A percentile compares a stretch with the other conserved stretches of the same genome.
These are phyloP conservation scores for Solanum rostratum DNA, from an alignment of 257 asterid species.

Conservation along the genomic window DNA sequence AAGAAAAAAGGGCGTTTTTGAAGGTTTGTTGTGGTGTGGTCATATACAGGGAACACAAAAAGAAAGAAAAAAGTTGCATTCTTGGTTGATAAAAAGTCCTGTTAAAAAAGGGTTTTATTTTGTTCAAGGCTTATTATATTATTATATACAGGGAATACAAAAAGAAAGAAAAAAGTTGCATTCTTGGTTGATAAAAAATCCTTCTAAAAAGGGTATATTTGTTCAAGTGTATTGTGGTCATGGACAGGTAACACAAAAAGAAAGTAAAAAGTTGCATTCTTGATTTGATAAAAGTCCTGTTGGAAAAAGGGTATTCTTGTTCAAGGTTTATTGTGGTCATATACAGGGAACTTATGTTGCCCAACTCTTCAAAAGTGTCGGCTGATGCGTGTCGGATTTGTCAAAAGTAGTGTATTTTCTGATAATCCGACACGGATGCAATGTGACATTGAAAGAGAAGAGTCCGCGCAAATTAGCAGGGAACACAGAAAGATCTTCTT, in stretches of 20 bases:
- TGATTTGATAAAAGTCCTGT: background rate
- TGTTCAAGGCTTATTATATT: background rate
- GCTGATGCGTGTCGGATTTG: too few relatives aligned
- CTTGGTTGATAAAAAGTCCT: background rate
- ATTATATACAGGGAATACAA: background rate
- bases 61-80: background rate
- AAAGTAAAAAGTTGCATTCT: background rate
- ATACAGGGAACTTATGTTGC: background rate
- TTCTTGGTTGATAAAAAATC: background rate
- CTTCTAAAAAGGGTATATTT: background rate
- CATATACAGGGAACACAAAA: background rate
- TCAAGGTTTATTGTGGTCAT: background rate
- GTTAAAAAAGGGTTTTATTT: background rate
- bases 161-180: background rate
- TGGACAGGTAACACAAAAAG: background rate
- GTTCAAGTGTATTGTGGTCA: background rate
- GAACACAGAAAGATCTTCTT: background rate
- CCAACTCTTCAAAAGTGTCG: too few relatives aligned
- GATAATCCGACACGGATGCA: too few relatives aligned
- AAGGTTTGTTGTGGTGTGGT: background rate
- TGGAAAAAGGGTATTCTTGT: background rate
- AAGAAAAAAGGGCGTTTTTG: background rate
- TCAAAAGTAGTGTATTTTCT: too few relatives aligned
- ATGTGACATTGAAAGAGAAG: too few relatives aligned
- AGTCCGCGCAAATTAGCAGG: too few relatives aligned